phyloP scores from a whole-genome alignment of 73 alveolate species.

The Stentor coeruleus region DNA sequence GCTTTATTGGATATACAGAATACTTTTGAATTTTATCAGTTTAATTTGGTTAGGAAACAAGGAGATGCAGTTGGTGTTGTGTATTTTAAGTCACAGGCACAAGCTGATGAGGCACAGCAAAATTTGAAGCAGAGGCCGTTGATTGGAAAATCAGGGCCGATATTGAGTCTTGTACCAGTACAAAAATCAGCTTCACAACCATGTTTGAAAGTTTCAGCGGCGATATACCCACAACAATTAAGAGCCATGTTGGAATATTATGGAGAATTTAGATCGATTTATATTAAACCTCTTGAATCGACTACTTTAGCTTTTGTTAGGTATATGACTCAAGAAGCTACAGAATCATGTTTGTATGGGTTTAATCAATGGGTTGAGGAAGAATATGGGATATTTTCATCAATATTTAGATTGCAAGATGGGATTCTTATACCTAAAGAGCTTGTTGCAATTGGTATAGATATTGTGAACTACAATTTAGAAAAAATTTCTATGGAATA shows the following conservation, averaged over 20 bases:
- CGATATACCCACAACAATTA: background rate
- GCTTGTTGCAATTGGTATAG: background rate
- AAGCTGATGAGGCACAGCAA: background rate
- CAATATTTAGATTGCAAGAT: background rate
- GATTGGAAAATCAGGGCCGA: background rate
- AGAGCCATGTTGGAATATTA: background rate
- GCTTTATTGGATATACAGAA: background rate
- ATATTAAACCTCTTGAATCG: background rate
- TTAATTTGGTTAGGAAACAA: background rate
- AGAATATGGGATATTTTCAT: too few relatives aligned
- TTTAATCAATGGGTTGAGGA: background rate
- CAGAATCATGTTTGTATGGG: background rate
- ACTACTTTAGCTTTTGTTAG: background rate
- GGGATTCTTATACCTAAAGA: constrained; percentile 7
- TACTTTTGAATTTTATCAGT: constrained; percentile 6
- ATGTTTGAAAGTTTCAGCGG: background rate
- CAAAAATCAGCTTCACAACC: background rate
- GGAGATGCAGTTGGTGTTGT: background rate
- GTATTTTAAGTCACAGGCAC: background rate
- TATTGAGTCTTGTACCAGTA: background rate
- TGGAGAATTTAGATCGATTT: background rate
- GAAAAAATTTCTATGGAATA: background rate
- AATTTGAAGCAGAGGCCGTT: background rate
- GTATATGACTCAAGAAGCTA: background rate
- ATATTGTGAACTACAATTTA: background rate